phyloP scores from a whole-genome alignment of 176 grass and related monocot genomes.

The Puccinellia tenuiflora region DNA sequence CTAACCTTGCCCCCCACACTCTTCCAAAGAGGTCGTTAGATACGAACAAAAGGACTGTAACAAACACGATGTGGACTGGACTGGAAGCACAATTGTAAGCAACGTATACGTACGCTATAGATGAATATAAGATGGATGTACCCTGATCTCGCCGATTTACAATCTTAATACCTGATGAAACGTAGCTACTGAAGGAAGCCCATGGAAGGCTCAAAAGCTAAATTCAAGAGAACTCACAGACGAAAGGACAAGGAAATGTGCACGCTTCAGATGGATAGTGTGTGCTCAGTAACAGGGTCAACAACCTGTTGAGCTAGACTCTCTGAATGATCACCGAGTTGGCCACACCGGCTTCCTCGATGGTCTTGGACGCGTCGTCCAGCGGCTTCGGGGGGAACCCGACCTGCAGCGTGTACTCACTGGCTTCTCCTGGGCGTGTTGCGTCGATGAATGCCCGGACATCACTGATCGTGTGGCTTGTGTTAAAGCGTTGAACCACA shows the following conservation, averaged over 20 bases:
- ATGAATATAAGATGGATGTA: constrained; percentile 15
- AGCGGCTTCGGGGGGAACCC: constrained; percentile 81
- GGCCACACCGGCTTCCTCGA: constrained; percentile 71
- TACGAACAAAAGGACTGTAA: constrained; percentile 19
- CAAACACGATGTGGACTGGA: not conserved
- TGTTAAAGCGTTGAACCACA: constrained; percentile 77
- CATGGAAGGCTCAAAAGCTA: not conserved
- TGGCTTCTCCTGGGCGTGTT: constrained; percentile 47
- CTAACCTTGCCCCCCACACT: constrained; percentile 10
- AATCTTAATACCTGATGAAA: not conserved
- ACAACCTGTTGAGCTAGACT: constrained; percentile 30
- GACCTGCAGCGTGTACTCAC: constrained; percentile 60
- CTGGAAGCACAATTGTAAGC: constrained; percentile 20
- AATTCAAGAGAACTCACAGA: not conserved
- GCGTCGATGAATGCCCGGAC: constrained; percentile 69
- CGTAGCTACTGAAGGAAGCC: not conserved
- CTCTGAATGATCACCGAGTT: constrained; percentile 90
- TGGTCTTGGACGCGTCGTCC: constrained; percentile 63
- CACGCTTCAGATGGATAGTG: constrained; percentile 5
- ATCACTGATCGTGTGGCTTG: constrained; percentile 56
- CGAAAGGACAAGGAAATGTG: not conserved
- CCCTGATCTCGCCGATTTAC: constrained; percentile 20
- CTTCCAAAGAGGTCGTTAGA: constrained; percentile 21
- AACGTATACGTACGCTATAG: constrained; percentile 33
- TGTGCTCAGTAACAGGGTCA: not conserved